A percentile compares a stretch with the other conserved stretches of the same genome.
Conservation (phyloP, 2,329 filamentous ascomycete species). For the Fusarium fujikuroi region DNA sequence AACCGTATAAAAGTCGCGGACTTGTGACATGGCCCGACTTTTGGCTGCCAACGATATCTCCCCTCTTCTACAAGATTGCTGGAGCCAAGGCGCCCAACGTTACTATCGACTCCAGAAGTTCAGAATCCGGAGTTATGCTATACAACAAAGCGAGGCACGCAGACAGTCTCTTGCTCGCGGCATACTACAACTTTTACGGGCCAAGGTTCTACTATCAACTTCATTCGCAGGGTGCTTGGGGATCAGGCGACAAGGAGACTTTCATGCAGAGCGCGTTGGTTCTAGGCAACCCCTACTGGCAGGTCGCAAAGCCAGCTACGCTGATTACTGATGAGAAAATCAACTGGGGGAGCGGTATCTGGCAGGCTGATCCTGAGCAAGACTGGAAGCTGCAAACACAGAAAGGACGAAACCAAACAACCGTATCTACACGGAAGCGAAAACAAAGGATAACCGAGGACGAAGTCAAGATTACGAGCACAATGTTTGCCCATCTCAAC, state of each 20-base stretch:
- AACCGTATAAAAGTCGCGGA: slow-evolving; percentile 32
- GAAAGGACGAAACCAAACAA: not conserved
- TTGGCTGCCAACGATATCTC: slow-evolving; percentile 41
- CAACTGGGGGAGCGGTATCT: slow-evolving; percentile 41
- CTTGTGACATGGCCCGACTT: slow-evolving; percentile 43
- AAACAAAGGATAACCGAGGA: not conserved
- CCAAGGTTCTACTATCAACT: slow-evolving; percentile 39
- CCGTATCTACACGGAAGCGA: not conserved
- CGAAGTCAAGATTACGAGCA: slow-evolving; percentile 12
- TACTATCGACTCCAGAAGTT: slow-evolving; percentile 33
- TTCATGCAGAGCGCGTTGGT: slow-evolving; percentile 38
- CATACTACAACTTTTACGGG: slow-evolving; percentile 43
- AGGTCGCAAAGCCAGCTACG: slow-evolving; percentile 22
- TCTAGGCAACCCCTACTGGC: slow-evolving; percentile 34
- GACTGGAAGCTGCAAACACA: slow-evolving; percentile 28
- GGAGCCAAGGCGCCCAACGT: slow-evolving; percentile 21
- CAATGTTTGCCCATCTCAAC: slow-evolving; percentile 42
- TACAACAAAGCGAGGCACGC: slow-evolving; percentile 37
- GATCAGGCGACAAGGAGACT: slow-evolving; percentile 41
- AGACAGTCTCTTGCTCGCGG: slow-evolving; percentile 37
- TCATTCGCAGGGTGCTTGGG: slow-evolving; percentile 44
- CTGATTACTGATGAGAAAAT: slow-evolving; percentile 22
- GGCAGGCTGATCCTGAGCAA: slow-evolving; percentile 41
- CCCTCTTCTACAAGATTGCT: slow-evolving; percentile 39
- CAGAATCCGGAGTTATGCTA: slow-evolving; percentile 39